A percentile compares a stretch with the other conserved stretches of the same genome.
Conservation (phyloP, 805 yeast genomes). For the Scheffersomyces stipitis region DNA sequence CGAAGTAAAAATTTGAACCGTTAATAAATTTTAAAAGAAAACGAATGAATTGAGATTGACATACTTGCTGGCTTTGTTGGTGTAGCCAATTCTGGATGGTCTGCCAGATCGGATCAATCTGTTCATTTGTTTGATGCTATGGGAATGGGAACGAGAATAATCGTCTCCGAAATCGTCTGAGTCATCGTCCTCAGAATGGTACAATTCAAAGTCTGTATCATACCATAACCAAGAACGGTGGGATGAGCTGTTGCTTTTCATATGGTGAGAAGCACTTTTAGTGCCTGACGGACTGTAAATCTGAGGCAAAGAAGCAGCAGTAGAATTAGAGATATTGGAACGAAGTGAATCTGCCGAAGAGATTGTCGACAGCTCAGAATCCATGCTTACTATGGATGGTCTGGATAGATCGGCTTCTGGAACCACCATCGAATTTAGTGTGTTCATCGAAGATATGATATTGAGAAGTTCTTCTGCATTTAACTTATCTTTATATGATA, state of each 20-base stretch:
- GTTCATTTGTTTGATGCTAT: conserved; percentile 23
- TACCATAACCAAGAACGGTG: conserved; percentile 32
- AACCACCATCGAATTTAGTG: background rate
- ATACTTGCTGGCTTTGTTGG: conserved; percentile 15
- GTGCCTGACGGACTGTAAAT: conserved; percentile 1
- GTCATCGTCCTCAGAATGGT: conserved; percentile 16
- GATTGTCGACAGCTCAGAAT: conserved; percentile 5
- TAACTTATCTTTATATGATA: conserved; percentile 19
- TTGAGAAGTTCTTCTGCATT: conserved; percentile 17
- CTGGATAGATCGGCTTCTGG: conserved; percentile 1
- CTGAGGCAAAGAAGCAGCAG: conserved; percentile 1
- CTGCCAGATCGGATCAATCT: conserved; percentile 11
- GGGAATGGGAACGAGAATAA: conserved; percentile 7
- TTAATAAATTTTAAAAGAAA: conserved; percentile 6
- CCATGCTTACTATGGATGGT: conserved; percentile 5
- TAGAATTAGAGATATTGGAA: conserved; percentile 4
- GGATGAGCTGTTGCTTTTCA: conserved; percentile 11
- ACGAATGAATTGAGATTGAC: conserved; percentile 15
- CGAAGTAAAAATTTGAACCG: background rate
- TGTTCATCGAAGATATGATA: conserved; percentile 13
- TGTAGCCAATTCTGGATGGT: conserved; percentile 24
- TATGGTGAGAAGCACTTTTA: conserved; percentile 3
- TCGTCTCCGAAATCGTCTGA: conserved; percentile 6
- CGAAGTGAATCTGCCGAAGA: conserved; percentile 1
- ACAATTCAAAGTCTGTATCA: conserved; percentile 27